Base-by-base conservation (phyloP, 352 stramenopile genomes). In the Globisporangium radiosum region DNA sequence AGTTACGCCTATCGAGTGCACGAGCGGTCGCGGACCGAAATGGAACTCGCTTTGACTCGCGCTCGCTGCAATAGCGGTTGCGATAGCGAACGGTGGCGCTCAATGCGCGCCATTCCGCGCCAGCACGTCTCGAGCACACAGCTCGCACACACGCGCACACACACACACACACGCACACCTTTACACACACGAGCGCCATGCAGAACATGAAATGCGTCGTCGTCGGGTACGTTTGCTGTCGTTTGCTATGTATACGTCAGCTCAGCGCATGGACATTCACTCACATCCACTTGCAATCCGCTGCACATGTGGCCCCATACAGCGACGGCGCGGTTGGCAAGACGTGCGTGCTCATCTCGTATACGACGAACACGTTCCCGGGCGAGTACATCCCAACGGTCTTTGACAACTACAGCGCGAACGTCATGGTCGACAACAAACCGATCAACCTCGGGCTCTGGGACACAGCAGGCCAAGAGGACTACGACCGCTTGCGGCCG, bases 141-240 rank as follows among this genome's bases (percentile, higher is more conserved):
- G 17, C 43, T 2, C 55, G 52, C 44, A 54, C 50, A 40, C 11
- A 19, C 5, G 37, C 50, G 25, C 54, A 70, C 8, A 7, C 4
- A 7, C 19, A 17, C 49, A 39, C 36, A 37, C 40, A n/a, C 47
- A 68, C 62, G 60, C 58, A 15, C 33, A 45, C 2, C 4, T n/a
- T 45, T 37, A 58, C 14, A 48, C 1, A 15, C 11, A 8, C 9
- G 10, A 19, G 11, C 60, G 65, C 64, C 55, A 97, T 97, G 89
- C 92, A 98, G 78, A 97, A 97, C 77, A 98, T 98, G 79, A 98
- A 98, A 74, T 98, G 92, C 68, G 92, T 98, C 51, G 82, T 96
- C 54, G 87, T 94, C 45, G 87, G 84, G 79, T 91, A 57, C 59
- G 77, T 88, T 14, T 8, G 25, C 2, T 9, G 10, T 17, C 14